A percentile compares a stretch with the other conserved stretches of the same genome.
Conservation (phyloP, 371 early-diverging fungal species). For the Hamiltosporidium tvaerminnensis region DNA sequence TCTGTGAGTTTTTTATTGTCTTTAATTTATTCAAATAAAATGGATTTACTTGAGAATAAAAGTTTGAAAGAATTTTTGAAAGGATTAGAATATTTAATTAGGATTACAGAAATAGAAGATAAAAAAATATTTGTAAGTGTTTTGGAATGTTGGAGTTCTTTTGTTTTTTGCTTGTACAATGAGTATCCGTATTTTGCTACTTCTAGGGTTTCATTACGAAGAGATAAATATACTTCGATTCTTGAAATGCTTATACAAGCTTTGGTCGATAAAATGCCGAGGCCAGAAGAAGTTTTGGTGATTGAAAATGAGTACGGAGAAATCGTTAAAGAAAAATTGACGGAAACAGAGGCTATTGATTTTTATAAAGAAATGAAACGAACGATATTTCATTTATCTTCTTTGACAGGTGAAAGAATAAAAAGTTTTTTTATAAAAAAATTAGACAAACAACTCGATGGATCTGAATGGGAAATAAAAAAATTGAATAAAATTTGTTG, state of each 20-base stretch:
- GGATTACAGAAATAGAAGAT: constrained; percentile 28
- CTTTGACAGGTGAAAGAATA: constrained; percentile 27
- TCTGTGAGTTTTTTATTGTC: constrained; percentile 19
- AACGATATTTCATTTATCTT: constrained; percentile 35
- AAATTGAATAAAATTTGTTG: constrained; percentile 92
- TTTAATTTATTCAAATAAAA: constrained; percentile 14
- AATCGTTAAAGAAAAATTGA: constrained; percentile 48
- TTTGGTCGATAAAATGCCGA: constrained; percentile 47
- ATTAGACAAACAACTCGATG: constrained; percentile 4
- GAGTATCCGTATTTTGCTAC: constrained; percentile 34
- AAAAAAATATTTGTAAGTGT: constrained; percentile 19
- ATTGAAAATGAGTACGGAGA: constrained; percentile 51
- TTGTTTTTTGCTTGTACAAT: constrained; percentile 28
- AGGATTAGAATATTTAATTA: constrained; percentile 19
- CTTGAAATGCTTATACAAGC: constrained; percentile 29
- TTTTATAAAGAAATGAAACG: constrained; percentile 47
- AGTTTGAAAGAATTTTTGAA: constrained; percentile 5
- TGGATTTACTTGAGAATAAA: constrained; percentile 7
- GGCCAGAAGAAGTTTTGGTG: constrained; percentile 53
- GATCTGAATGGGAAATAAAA: constrained; percentile 70
- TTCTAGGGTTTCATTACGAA: constrained; percentile 23
- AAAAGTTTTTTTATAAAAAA: constrained; percentile 16
- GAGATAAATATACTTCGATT: constrained; percentile 26
- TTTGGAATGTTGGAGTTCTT: constrained; percentile 31
- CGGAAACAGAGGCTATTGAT: constrained; percentile 46